A percentile compares a stretch with the other conserved stretches of the same genome.
Evolutionary conservation across 176 grass and related monocot species (phyloP).

Genomic region (Puya raimondii): DNA sequence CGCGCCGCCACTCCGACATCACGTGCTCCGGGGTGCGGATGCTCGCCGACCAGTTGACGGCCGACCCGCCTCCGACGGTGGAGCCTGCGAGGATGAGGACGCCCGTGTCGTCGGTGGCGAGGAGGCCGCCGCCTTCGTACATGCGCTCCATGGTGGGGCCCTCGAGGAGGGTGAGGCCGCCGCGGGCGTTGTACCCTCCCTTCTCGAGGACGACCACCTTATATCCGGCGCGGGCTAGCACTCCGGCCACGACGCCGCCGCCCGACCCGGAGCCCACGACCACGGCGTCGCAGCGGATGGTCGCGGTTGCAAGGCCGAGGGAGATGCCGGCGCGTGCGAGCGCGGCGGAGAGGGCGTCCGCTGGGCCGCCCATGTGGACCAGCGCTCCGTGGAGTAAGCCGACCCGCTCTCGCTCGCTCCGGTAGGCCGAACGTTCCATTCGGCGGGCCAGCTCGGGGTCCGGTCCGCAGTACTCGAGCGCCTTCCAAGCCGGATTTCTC

Average conservation of each 20-base stretch:
- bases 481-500: conserved; percentile 13
- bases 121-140: conserved; percentile 20
- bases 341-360: neutral
- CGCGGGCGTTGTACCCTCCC: neutral
- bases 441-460: conserved; percentile 3
- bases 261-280: conserved; percentile 16
- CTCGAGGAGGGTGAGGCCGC: conserved; percentile 18
- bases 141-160: neutral
- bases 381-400: neutral
- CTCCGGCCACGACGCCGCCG: conserved; percentile 11
- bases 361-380: neutral
- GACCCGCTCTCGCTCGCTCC: neutral
- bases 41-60: conserved; percentile 25
- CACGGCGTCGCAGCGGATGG: conserved; percentile 6
- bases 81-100: conserved; percentile 11
- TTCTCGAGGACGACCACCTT: conserved; percentile 24
- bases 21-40: conserved; percentile 23
- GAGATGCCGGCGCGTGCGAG: neutral
- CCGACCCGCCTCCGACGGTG: conserved; percentile 16
- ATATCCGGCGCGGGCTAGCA: conserved; percentile 16
- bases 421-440: neutral
- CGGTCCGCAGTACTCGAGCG: conserved; percentile 11
- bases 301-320: neutral
- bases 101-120: conserved; percentile 3
- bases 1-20: conserved; percentile 15